Conservation (phyloP, 1,284 basidiomycete genomes). For the Vanrija sp. region DNA sequence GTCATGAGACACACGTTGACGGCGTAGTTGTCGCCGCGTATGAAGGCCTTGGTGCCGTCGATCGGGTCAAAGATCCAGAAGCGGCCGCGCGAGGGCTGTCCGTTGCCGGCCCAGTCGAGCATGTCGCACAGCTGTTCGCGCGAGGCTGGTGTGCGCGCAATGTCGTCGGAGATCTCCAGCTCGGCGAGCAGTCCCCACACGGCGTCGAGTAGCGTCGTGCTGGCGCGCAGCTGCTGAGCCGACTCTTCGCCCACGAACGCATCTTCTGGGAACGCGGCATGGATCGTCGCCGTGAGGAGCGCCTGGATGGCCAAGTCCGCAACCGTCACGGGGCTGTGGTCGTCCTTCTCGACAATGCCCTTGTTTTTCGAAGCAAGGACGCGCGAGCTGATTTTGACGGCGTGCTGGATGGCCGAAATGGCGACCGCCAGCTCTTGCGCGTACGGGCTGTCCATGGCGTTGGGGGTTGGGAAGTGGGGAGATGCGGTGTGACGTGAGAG, state of each 20-base stretch:
- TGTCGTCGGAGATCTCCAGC: neutral
- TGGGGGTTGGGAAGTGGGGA: neutral
- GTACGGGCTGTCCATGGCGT: neutral
- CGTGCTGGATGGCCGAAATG: neutral
- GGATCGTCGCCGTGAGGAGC: neutral
- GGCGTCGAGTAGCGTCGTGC: neutral
- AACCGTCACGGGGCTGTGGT: neutral
- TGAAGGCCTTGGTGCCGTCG: neutral
- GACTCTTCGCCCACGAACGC: neutral
- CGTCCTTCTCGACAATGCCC: conserved; percentile 2
- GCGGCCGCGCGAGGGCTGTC: neutral
- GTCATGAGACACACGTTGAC: neutral
- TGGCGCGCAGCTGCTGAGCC: neutral
- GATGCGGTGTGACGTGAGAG: too few species aligned
- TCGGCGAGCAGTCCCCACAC: neutral
- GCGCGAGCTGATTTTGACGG: neutral
- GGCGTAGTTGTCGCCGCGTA: neutral
- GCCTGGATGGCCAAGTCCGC: conserved; percentile 3
- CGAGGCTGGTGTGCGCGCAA: neutral
- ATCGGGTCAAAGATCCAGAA: neutral
- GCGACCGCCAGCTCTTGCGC: neutral
- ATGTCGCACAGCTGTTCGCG: neutral
- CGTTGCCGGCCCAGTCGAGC: neutral
- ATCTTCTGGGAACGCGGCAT: neutral
- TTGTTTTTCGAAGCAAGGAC: neutral